A percentile compares a stretch with the other conserved stretches of the same genome.
Evolutionary conservation across 257 asterid species (phyloP).

Genomic region (Forsythia viridissima): DNA sequence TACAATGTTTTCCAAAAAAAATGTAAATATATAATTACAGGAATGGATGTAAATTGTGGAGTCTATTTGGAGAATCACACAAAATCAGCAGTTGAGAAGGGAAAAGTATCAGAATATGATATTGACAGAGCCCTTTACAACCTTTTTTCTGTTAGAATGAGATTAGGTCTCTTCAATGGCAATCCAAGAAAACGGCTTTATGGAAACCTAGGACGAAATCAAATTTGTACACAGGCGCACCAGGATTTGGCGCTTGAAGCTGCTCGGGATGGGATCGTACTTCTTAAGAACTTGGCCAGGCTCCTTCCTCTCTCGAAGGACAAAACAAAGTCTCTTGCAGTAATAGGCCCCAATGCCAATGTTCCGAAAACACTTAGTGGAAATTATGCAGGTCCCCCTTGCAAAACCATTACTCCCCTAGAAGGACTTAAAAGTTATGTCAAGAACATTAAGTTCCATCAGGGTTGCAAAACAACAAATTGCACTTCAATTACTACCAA

Average conservation of each 20-base stretch:
- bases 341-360: conserved; percentile 66
- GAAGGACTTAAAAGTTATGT: conserved; percentile 49
- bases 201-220: conserved; percentile 36
- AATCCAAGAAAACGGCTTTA: conserved; percentile 34
- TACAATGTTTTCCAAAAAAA: neutral
- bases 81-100: conserved; percentile 50
- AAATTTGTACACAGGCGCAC: conserved; percentile 53
- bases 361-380: conserved; percentile 41
- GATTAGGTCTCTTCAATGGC: conserved; percentile 66
- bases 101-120: conserved; percentile 48
- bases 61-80: conserved; percentile 41
- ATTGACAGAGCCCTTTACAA: conserved; percentile 64
- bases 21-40: conserved; percentile 22
- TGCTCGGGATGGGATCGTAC: conserved; percentile 63
- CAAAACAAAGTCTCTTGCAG: conserved; percentile 46
- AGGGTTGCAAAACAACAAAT: conserved; percentile 52
- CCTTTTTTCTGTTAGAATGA: conserved; percentile 62
- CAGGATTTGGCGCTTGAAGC: conserved; percentile 54
- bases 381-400: conserved; percentile 69
- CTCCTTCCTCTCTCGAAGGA: conserved; percentile 58
- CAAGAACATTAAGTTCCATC: conserved; percentile 29
- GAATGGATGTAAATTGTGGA: conserved; percentile 75
- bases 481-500: conserved; percentile 37
- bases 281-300: conserved; percentile 49
- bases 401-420: conserved; percentile 48